These are phyloP conservation scores for Skeletonema menzelii DNA, from an alignment of 108 stramenopile genomes.

Conservation along the genomic window DNA sequence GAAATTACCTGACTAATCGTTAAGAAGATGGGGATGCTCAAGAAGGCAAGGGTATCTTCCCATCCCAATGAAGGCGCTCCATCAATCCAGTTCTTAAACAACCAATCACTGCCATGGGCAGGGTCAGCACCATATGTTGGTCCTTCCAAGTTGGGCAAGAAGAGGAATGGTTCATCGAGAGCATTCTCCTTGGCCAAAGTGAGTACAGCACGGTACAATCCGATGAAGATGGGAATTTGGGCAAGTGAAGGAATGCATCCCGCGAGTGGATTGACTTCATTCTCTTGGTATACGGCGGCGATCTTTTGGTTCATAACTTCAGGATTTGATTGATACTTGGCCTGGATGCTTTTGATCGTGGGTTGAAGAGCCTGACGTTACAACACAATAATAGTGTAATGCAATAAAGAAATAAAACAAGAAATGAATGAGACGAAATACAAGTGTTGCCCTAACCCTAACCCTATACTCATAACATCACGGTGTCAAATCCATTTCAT, in stretches of 20 bases:
- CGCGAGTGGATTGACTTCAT: constrained; percentile 94
- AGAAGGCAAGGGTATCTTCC: constrained; percentile 88
- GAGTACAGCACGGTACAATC: constrained; percentile 92
- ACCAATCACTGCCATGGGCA: constrained; percentile 87
- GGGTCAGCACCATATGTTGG: constrained; percentile 95
- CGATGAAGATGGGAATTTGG: constrained; percentile 97
- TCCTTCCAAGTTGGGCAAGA: constrained; percentile 95
- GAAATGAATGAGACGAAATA: neutral
- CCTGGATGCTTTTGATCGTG: constrained; percentile 87
- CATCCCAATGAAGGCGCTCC: constrained; percentile 91
- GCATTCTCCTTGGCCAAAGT: constrained; percentile 87
- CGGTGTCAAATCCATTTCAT: no score
- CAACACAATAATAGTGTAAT: neutral
- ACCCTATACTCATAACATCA: no score
- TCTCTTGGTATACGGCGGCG: constrained; percentile 89
- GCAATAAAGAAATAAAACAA: neutral
- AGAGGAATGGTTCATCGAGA: constrained; percentile 94
- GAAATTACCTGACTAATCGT: constrained; percentile 88
- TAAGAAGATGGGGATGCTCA: constrained; percentile 84
- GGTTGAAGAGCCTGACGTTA: constrained; percentile 77
- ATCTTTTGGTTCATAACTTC: constrained; percentile 96
- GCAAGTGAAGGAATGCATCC: constrained; percentile 91
- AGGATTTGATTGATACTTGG: constrained; percentile 93
- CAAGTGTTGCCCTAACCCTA: no score
- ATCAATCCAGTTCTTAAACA: constrained; percentile 78